Conservation (phyloP, 352 stramenopile genomes). For the Globisporangium sylvaticum region DNA sequence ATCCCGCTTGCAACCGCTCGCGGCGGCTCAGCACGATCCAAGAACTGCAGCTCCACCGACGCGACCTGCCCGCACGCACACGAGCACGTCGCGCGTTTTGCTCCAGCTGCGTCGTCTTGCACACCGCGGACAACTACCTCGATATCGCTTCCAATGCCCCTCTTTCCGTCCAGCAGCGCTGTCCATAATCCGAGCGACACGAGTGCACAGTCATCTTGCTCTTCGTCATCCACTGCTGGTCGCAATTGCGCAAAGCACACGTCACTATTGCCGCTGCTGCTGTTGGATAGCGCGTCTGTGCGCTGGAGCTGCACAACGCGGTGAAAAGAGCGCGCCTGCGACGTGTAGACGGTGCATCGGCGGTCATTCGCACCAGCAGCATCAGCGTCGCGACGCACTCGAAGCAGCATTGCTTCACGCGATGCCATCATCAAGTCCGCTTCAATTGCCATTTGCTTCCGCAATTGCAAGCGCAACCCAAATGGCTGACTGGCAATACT, state of each 20-base stretch:
- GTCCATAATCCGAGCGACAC: constrained; percentile 29
- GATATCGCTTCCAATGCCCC: background rate
- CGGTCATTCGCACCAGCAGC: background rate
- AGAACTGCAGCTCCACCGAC: constrained; percentile 33
- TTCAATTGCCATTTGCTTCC: background rate
- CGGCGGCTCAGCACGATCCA: constrained; percentile 27
- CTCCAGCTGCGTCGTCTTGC: background rate
- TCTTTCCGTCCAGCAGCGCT: constrained; percentile 13
- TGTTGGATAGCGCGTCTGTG: background rate
- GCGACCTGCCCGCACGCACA: constrained; percentile 27
- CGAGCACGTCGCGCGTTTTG: constrained; percentile 13
- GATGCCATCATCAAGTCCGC: background rate
- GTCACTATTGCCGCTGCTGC: background rate
- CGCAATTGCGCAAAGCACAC: constrained; percentile 27
- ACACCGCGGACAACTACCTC: constrained; percentile 1
- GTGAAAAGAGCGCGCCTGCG: constrained; percentile 16
- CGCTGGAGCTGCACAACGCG: background rate
- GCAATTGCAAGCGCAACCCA: background rate
- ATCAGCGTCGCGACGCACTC: background rate
- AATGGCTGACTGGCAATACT: background rate
- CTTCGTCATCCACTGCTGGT: constrained; percentile 9
- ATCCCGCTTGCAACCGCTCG: constrained; percentile 35
- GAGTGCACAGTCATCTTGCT: background rate
- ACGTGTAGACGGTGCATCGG: constrained; percentile 22
- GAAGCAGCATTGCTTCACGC: background rate